Percentiles rank a stretch among this genome's conserved stretches.
These are phyloP conservation scores for Dimargaris xerosporica DNA, from an alignment of 192 early-diverging fungal genomes.

Conservation along the genomic window DNA sequence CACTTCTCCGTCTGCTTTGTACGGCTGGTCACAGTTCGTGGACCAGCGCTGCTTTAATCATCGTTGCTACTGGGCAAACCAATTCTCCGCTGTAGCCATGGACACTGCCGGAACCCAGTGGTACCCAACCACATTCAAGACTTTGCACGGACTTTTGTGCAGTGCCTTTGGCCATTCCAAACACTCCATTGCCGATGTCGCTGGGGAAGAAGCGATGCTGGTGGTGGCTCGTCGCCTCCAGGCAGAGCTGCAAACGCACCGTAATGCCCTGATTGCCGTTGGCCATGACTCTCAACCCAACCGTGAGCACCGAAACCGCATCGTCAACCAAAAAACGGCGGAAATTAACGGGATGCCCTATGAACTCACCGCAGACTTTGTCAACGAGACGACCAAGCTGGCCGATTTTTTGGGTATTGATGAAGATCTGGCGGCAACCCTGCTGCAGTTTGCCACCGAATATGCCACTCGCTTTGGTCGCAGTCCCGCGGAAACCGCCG, in stretches of 20 bases:
- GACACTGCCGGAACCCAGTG: constrained; percentile 14
- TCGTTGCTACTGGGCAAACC: no score
- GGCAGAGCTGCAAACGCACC: constrained; percentile 2
- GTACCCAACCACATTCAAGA: constrained; percentile 28
- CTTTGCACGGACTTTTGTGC: constrained; percentile 22
- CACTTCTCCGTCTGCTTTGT: no score
- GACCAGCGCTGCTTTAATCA: no score
- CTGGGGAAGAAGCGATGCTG: constrained; percentile 24
- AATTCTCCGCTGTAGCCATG: not conserved
- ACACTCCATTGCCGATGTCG: constrained; percentile 23
- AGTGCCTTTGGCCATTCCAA: constrained; percentile 19
- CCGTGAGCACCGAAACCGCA: not conserved
- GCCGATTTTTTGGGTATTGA: constrained; percentile 68
- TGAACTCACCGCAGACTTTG: constrained; percentile 57
- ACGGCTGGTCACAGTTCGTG: no score
- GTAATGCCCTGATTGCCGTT: not conserved
- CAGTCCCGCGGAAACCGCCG: constrained; percentile 43
- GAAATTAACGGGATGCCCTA: constrained; percentile 40
- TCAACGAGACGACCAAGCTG: constrained; percentile 41
- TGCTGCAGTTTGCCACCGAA: constrained; percentile 38
- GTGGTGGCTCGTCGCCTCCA: constrained; percentile 24
- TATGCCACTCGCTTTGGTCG: constrained; percentile 37
- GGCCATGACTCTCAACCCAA: not conserved
- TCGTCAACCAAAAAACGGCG: constrained; percentile 9
- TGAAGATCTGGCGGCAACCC: constrained; percentile 54